These are phyloP conservation scores for Artomyces pyxidatus DNA, from an alignment of 768 basidiomycete species.

Conservation along the genomic window DNA sequence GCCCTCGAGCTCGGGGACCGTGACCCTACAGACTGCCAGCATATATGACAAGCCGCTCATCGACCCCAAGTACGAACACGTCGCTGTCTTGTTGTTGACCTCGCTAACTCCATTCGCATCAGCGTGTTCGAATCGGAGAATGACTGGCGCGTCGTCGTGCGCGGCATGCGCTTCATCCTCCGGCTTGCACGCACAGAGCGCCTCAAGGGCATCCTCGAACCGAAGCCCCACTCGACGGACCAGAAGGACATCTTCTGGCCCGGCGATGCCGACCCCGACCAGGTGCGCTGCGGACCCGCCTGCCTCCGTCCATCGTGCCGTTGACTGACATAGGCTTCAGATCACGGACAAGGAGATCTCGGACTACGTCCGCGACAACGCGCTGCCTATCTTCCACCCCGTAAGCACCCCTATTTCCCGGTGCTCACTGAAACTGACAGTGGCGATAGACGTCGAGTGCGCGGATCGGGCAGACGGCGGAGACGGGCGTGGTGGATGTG, in stretches of 20 bases:
- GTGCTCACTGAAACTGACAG: neutral
- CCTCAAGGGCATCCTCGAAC: conserved; percentile 6
- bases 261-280: conserved; percentile 2
- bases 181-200: neutral
- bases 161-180: neutral
- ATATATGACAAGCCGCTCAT: conserved; percentile 5
- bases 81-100: neutral
- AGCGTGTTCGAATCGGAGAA: conserved; percentile 3
- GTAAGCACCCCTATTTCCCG: conserved; percentile 10
- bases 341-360: conserved; percentile 5
- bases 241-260: conserved; percentile 2
- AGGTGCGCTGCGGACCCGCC: neutral
- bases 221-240: neutral
- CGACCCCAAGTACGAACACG: neutral
- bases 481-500: conserved; percentile 32
- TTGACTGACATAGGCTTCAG: neutral
- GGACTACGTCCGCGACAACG: conserved; percentile 1
- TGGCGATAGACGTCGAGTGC: conserved; percentile 4
- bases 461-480: neutral
- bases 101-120: neutral
- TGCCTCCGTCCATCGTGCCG: conserved; percentile 5
- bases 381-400: conserved; percentile 22
- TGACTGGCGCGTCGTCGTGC: neutral
- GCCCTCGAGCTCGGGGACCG: neutral
- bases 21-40: neutral